Evolutionary conservation across 129 eudicot species (phyloP), one percentile per base, ranked within the genome.

Genomic region (Flaveria trinervia): DNA sequence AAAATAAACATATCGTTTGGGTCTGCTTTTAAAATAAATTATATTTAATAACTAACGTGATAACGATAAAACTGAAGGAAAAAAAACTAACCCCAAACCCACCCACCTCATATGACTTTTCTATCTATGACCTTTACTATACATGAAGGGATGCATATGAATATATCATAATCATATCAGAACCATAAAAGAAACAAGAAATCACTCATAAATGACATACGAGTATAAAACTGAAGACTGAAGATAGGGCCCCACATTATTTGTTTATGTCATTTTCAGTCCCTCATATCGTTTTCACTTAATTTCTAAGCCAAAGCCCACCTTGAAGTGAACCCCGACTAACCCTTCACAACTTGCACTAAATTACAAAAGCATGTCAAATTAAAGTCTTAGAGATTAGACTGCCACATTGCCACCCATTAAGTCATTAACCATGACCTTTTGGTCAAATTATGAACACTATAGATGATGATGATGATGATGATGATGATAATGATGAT

Each of bases 381-480:
- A 23, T 36, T 22, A 68, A 2, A 15, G 69, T 30, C 66, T 60
- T 64, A 30, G 22, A 83, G 81, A 86, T 83, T 86, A 79, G 84
- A 71, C 56, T 50, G 84, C 86, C 89, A 85, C 86, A 71, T 49
- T 50, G 84, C 86, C 89, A 85, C 86, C 74, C 74, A 77, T 50
- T 77, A 49, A 44, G 33, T 68, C 74, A 77, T 50, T 77, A 49
- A 44, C 22, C 83, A 71, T 72, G 82, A 64, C 41, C 50, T 45
- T 16, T 78, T 78, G 62, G 82, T 78, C 64, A 70, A 70, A 70
- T 69, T 57, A 69, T 20, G 51, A 61, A 57, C 70, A 78, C 55
- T 66, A 66, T 49, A 49, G 49, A 33, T 49, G 68, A 76, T 68
- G 36, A 18, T 61, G 39, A 9, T 20, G 60, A 20, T 59, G 64